A percentile compares a stretch with the other conserved stretches of the same genome.
Evolutionary conservation across 2,329 filamentous ascomycete genomes (phyloP).

Genomic region (Fusarium zealandicum): DNA sequence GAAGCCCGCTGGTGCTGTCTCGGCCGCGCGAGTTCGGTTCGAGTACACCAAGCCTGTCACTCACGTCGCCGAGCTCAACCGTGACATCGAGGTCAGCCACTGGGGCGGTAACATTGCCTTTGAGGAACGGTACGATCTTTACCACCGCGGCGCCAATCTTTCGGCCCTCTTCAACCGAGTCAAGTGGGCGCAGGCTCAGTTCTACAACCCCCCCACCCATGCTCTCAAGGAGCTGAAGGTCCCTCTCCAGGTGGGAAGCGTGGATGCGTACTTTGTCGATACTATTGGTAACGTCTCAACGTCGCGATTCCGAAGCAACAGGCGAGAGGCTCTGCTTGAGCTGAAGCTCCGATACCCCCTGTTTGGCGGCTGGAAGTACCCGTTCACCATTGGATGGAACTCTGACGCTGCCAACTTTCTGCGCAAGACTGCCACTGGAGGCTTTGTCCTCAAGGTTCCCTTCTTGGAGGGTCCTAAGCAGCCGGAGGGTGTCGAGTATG

Average conservation of each 20-base stretch:
- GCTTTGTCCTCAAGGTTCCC: conserved; percentile 88
- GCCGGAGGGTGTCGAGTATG: conserved; percentile 85
- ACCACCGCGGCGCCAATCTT: conserved; percentile 84
- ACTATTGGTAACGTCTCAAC: conserved; percentile 97
- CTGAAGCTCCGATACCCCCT: conserved; percentile 94
- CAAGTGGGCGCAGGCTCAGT: conserved; percentile 75
- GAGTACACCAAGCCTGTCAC: conserved; percentile 94
- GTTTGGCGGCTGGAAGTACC: conserved; percentile 98
- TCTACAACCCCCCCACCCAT: conserved; percentile 77
- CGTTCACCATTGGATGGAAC: conserved; percentile 97
- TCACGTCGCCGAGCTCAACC: conserved; percentile 79
- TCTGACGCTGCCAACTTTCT: conserved; percentile 80
- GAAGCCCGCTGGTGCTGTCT: conserved; percentile 76
- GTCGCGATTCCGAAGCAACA: conserved; percentile 80
- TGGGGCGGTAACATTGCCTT: conserved; percentile 97
- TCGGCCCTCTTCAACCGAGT: conserved; percentile 76
- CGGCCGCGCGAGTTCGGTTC: conserved; percentile 82
- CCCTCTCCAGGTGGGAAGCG: conserved; percentile 78
- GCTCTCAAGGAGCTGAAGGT: conserved; percentile 85
- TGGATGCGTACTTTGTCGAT: conserved; percentile 93
- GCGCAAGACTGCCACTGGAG: conserved; percentile 68
- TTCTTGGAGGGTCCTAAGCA: conserved; percentile 93
- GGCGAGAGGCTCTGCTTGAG: conserved; percentile 82
- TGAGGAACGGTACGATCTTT: conserved; percentile 90
- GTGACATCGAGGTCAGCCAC: conserved; percentile 94